Evolutionary conservation across 208 protist species (phyloP).

Genomic region (Trypanosoma platydactyli): DNA sequence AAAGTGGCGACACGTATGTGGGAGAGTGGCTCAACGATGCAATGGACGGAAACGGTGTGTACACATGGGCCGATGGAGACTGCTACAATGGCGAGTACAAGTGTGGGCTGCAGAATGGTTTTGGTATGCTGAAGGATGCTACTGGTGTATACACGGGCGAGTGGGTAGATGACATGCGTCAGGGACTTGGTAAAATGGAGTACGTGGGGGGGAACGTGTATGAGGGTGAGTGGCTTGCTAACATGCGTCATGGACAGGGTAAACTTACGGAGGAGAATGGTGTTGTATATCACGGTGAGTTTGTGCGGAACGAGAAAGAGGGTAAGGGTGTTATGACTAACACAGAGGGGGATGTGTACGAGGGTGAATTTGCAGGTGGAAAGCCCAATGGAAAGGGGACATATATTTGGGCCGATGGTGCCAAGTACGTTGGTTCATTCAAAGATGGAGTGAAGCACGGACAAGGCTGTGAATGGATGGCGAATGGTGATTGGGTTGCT

Average conservation of each 20-base stretch:
- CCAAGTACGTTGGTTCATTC: constrained; percentile 81
- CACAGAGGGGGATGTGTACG: constrained; percentile 77
- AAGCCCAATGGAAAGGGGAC: constrained; percentile 79
- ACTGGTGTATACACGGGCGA: constrained; percentile 80
- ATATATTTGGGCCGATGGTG: constrained; percentile 79
- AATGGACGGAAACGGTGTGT: constrained; percentile 75
- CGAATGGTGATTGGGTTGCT: constrained; percentile 79
- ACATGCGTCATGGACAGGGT: constrained; percentile 83
- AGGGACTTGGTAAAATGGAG: constrained; percentile 78
- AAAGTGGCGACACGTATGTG: constrained; percentile 77
- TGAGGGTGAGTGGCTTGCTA: constrained; percentile 84
- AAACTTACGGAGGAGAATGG: constrained; percentile 59
- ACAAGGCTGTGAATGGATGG: constrained; percentile 78
- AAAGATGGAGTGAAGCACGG: constrained; percentile 86
- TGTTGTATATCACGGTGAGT: constrained; percentile 70
- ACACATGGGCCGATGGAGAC: constrained; percentile 81
- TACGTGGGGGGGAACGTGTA: constrained; percentile 79
- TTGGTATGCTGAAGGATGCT: constrained; percentile 76
- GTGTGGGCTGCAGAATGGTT: constrained; percentile 64
- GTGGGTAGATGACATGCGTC: constrained; percentile 84
- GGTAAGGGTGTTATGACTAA: constrained; percentile 75
- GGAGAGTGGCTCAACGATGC: constrained; percentile 75
- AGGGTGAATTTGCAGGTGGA: constrained; percentile 72
- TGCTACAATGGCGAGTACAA: constrained; percentile 72
- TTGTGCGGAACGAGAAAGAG: constrained; percentile 75